Conservation (phyloP, 192 early-diverging fungal genomes). For the Entrophospora sp. region DNA sequence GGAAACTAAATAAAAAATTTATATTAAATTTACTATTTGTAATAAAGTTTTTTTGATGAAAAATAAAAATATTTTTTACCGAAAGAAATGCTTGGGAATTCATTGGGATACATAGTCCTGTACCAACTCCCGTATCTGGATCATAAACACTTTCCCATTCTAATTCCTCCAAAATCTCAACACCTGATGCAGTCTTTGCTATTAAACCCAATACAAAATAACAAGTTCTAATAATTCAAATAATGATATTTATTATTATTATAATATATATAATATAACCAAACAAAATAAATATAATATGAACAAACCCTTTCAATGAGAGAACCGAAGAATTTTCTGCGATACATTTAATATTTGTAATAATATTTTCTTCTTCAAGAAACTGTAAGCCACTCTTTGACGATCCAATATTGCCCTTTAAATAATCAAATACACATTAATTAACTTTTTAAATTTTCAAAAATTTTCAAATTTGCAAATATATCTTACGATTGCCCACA, state of each 20-base stretch:
- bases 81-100: conserved; percentile 50
- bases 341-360: conserved; percentile 62
- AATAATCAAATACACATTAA: not conserved
- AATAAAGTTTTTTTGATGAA: conserved; percentile 24
- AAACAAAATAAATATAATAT: not conserved
- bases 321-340: conserved; percentile 58
- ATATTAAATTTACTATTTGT: not conserved
- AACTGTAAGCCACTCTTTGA: conserved; percentile 58
- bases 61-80: conserved; percentile 33
- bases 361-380: conserved; percentile 59
- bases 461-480: no score
- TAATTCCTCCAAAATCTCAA: conserved; percentile 58
- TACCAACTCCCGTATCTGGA: conserved; percentile 34
- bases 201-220: conserved; percentile 67
- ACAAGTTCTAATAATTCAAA: conserved; percentile 66
- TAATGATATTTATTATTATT: not conserved
- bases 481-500: conserved; percentile 71
- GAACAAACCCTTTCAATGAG: conserved; percentile 65
- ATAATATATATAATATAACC: not conserved
- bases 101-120: conserved; percentile 59
- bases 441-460: no score
- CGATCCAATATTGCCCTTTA: conserved; percentile 68
- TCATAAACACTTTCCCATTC: conserved; percentile 67
- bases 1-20: no score
- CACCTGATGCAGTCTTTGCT: conserved; percentile 56